Evolutionary conservation across 257 asterid genomes (phyloP).

Genomic region (Capsicum pubescens): DNA sequence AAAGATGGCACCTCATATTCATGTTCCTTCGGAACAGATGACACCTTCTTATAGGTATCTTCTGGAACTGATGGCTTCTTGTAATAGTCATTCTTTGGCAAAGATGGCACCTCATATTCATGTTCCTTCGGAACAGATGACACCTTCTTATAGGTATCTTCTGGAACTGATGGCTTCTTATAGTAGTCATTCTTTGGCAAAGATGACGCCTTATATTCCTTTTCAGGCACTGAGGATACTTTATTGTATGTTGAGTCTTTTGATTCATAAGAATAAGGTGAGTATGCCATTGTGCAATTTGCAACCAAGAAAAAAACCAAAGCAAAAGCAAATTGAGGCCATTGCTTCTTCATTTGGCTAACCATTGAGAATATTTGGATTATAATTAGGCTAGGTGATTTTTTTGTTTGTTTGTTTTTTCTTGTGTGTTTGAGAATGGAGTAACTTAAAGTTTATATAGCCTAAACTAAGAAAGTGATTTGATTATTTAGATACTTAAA

Average conservation of each 20-base stretch:
- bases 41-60: not conserved
- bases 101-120: too few relatives aligned
- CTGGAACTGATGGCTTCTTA: not conserved
- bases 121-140: not conserved
- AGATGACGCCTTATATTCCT: too few relatives aligned
- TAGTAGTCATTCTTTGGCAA: not conserved
- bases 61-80: not conserved
- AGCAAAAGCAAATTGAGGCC: not conserved
- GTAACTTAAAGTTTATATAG: not conserved
- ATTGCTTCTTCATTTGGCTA: conserved; percentile 20
- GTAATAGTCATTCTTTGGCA: not conserved
- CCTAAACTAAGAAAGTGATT: not conserved
- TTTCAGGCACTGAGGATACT: not conserved
- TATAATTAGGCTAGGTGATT: not conserved
- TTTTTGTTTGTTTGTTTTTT: not conserved
- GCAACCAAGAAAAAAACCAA: conserved; percentile 7
- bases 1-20: too few relatives aligned
- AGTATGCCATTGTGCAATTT: not conserved
- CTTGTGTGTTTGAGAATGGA: not conserved
- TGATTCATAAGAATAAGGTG: conserved; percentile 14
- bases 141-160: not conserved
- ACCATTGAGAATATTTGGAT: not conserved
- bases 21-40: not conserved
- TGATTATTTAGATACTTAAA: not conserved
- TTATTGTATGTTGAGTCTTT: not conserved